A percentile compares a stretch with the other conserved stretches of the same genome.
Conservation (phyloP, 495 filamentous ascomycete species). For the Evansstolkia leycettana region DNA sequence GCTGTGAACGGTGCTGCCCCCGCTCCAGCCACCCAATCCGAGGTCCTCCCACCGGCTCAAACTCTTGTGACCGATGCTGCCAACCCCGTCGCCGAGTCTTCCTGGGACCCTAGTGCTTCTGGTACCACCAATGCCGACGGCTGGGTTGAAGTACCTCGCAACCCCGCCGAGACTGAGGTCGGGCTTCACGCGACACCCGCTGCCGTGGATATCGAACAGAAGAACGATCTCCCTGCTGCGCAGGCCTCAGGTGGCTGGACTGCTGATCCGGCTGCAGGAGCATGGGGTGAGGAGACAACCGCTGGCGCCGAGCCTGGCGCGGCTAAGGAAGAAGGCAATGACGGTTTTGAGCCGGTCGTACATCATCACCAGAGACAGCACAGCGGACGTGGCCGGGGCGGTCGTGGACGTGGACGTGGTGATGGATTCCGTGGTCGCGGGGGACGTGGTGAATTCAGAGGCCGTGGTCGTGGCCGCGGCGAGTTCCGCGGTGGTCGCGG, state of each 20-base stretch:
- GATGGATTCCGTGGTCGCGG: constrained; percentile 46
- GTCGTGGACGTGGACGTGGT: constrained; percentile 37
- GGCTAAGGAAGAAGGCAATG: constrained; percentile 25
- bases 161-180: constrained; percentile 64
- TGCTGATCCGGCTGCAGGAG: constrained; percentile 53
- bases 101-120: constrained; percentile 47
- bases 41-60: constrained; percentile 34
- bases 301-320: constrained; percentile 18
- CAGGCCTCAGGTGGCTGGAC: constrained; percentile 47
- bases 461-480: constrained; percentile 36
- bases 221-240: constrained; percentile 8
- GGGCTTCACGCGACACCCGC: constrained; percentile 47
- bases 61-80: constrained; percentile 48
- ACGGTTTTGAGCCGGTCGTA: constrained; percentile 63
- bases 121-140: constrained; percentile 49
- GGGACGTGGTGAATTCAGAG: constrained; percentile 34
- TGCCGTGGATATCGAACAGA: constrained; percentile 17
- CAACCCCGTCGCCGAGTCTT: constrained; percentile 54
- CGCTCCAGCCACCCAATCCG: constrained; percentile 22
- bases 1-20: constrained; percentile 6
- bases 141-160: constrained; percentile 67
- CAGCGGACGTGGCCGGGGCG: constrained; percentile 40
- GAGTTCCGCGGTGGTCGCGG: constrained; percentile 18
- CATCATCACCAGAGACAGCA: constrained; percentile 34
- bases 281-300: too few species aligned